These are phyloP conservation scores for Zygoascus sp. DNA, from an alignment of 1,139 yeast species.

Conservation along the genomic window DNA sequence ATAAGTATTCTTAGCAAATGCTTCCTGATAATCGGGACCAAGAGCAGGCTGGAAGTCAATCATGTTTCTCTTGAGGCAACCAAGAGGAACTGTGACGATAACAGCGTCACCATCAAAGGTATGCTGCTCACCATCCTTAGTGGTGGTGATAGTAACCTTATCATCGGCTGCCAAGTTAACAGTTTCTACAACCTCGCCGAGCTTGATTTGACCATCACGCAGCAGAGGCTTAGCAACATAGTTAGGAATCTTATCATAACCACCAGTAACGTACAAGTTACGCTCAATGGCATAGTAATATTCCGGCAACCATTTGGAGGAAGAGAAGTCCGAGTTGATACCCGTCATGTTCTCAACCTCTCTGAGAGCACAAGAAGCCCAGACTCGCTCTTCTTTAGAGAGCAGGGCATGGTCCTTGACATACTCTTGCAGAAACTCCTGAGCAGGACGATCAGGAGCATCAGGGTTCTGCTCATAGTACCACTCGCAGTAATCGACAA, in stretches of 20 bases:
- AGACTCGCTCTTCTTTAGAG: slow-evolving; percentile 47
- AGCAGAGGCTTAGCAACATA: slow-evolving; percentile 43
- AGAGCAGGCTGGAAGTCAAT: slow-evolving; percentile 56
- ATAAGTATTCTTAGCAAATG: slow-evolving; percentile 53
- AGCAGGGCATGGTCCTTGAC: slow-evolving; percentile 44
- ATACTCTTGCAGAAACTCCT: slow-evolving; percentile 48
- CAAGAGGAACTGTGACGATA: slow-evolving; percentile 73
- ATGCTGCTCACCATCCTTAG: slow-evolving; percentile 14
- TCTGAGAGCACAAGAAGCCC: slow-evolving; percentile 50
- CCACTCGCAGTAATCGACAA: slow-evolving; percentile 57
- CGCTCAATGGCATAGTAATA: slow-evolving; percentile 69
- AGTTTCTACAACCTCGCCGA: slow-evolving; percentile 44
- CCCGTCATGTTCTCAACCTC: slow-evolving; percentile 75
- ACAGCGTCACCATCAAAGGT: slow-evolving; percentile 35
- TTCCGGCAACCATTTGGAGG: slow-evolving; percentile 53
- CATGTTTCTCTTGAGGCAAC: slow-evolving; percentile 42
- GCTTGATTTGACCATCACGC: slow-evolving; percentile 32
- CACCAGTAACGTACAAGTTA: slow-evolving; percentile 57
- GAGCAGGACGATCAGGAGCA: slow-evolving; percentile 47
- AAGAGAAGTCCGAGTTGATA: slow-evolving; percentile 53
- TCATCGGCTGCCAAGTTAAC: slow-evolving; percentile 33
- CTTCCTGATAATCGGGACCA: slow-evolving; percentile 43
- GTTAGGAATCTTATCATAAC: slow-evolving; percentile 51
- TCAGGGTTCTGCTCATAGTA: slow-evolving; percentile 49
- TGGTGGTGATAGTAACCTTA: slow-evolving; percentile 15